These are phyloP conservation scores for Cladophialophora yegresii DNA, from an alignment of 2,329 filamentous ascomycete genomes.

Conservation along the genomic window DNA sequence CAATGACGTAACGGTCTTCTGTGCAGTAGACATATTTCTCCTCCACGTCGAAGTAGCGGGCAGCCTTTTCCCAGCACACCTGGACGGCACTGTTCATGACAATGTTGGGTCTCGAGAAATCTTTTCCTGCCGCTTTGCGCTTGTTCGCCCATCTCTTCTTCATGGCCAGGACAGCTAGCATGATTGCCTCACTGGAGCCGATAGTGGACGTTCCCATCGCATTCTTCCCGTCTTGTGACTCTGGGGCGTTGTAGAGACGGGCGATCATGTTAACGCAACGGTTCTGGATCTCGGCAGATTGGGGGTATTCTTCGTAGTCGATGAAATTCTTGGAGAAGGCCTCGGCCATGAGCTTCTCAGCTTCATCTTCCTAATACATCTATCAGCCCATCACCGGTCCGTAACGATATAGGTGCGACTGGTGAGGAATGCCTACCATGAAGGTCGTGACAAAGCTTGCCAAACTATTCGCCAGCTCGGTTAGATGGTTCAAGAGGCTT, in stretches of 20 bases:
- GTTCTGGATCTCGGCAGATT: constrained; percentile 83
- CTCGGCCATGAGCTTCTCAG: constrained; percentile 92
- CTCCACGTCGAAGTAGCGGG: constrained; percentile 88
- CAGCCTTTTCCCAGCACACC: constrained; percentile 95
- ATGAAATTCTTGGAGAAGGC: constrained; percentile 95
- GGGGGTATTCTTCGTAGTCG: constrained; percentile 82
- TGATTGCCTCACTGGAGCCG: constrained; percentile 74
- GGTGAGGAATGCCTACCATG: constrained; percentile 63
- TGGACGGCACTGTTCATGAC: constrained; percentile 96
- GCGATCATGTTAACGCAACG: constrained; percentile 91
- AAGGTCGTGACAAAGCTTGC: constrained; percentile 95
- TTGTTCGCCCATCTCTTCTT: constrained; percentile 92
- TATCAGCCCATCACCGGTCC: neutral
- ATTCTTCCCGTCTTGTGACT: constrained; percentile 55
- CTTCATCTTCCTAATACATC: constrained; percentile 74
- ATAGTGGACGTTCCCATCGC: constrained; percentile 86
- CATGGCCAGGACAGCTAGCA: constrained; percentile 70
- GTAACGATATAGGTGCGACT: neutral
- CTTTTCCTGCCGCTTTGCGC: constrained; percentile 78
- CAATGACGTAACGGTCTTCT: constrained; percentile 62
- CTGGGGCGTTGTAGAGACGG: constrained; percentile 79
- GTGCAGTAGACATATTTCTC: constrained; percentile 75
- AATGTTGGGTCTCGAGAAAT: constrained; percentile 79
- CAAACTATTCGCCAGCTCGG: constrained; percentile 57
- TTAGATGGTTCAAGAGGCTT: constrained; percentile 6